phyloP scores from a whole-genome alignment of 306 rosid genomes.

The Elaeagnus macrophylla region DNA sequence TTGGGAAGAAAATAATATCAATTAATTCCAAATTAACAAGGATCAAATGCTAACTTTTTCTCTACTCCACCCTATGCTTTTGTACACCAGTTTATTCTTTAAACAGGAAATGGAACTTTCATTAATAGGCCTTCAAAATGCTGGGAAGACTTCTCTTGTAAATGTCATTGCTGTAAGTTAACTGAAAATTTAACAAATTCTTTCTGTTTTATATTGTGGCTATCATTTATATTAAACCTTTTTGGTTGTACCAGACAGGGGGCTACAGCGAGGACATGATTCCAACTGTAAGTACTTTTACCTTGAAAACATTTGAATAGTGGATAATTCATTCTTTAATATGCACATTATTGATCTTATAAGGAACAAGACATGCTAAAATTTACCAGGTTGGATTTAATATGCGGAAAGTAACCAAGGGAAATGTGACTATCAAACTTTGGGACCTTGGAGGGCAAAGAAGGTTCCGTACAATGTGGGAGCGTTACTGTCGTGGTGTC shows the following conservation, averaged over 20 bases:
- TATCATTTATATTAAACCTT: constrained; percentile 19
- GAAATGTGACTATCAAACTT: constrained; percentile 89
- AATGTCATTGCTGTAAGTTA: constrained; percentile 84
- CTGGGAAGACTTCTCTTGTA: constrained; percentile 86
- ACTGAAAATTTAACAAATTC: constrained; percentile 9
- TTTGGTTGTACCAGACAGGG: constrained; percentile 61
- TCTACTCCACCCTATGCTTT: constrained; percentile 5
- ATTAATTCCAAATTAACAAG: no score
- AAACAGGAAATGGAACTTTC: constrained; percentile 99
- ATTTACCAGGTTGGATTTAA: constrained; percentile 73
- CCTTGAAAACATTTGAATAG: constrained; percentile 6
- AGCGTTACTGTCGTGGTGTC: constrained; percentile 95
- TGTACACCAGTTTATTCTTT: constrained; percentile 55
- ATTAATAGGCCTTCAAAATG: constrained; percentile 93
- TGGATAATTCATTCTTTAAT: not conserved
- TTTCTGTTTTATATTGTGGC: constrained; percentile 4
- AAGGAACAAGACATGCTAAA: constrained; percentile 3
- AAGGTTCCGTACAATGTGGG: constrained; percentile 96
- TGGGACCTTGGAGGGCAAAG: constrained; percentile 99
- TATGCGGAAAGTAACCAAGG: constrained; percentile 88
- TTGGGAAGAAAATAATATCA: no score
- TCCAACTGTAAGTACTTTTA: constrained; percentile 69
- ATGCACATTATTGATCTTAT: not conserved
- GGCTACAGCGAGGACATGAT: constrained; percentile 95
- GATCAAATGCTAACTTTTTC: not conserved